Percentiles rank a stretch among this genome's conserved stretches.
Evolutionary conservation across 2,329 filamentous ascomycete genomes (phyloP).

Genomic region (Clonostachys sp.): DNA sequence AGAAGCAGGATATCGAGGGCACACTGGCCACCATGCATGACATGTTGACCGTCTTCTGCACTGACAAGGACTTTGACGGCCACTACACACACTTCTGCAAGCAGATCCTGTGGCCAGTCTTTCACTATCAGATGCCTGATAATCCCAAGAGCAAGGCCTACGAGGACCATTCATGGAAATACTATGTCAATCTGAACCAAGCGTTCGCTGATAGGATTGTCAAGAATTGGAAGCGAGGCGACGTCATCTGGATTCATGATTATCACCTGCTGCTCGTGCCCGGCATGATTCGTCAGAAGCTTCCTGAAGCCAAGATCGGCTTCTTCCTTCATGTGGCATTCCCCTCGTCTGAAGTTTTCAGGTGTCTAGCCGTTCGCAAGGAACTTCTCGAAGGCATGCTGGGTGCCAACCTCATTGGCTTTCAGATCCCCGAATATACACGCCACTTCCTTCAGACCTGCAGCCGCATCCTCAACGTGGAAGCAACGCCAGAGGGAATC

Average conservation of each 20-base stretch:
- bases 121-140: slow-evolving; percentile 97
- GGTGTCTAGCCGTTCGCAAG: slow-evolving; percentile 81
- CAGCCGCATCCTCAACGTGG: slow-evolving; percentile 83
- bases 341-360: slow-evolving; percentile 92
- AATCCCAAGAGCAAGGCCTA: slow-evolving; percentile 98
- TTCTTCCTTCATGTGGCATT: slow-evolving; percentile 96
- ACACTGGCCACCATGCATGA: slow-evolving; percentile 76
- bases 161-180: slow-evolving; percentile 94
- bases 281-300: slow-evolving; percentile 80
- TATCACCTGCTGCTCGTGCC: slow-evolving; percentile 91
- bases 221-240: slow-evolving; percentile 88
- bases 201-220: slow-evolving; percentile 89
- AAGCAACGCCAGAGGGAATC: slow-evolving; percentile 82
- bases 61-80: slow-evolving; percentile 88
- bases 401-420: slow-evolving; percentile 86
- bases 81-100: slow-evolving; percentile 98
- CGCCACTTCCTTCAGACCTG: slow-evolving; percentile 95
- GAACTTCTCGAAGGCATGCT: slow-evolving; percentile 89
- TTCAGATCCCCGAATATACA: slow-evolving; percentile 90
- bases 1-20: slow-evolving; percentile 80
- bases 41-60: slow-evolving; percentile 78
- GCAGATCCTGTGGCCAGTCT: slow-evolving; percentile 94
- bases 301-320: slow-evolving; percentile 90
- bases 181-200: slow-evolving; percentile 88
- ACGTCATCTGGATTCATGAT: slow-evolving; percentile 93